A percentile compares a stretch with the other conserved stretches of the same genome.
phyloP scores from a whole-genome alignment of 225 moss, liverwort and hornwort genomes.

The Straminergon stramineum region DNA sequence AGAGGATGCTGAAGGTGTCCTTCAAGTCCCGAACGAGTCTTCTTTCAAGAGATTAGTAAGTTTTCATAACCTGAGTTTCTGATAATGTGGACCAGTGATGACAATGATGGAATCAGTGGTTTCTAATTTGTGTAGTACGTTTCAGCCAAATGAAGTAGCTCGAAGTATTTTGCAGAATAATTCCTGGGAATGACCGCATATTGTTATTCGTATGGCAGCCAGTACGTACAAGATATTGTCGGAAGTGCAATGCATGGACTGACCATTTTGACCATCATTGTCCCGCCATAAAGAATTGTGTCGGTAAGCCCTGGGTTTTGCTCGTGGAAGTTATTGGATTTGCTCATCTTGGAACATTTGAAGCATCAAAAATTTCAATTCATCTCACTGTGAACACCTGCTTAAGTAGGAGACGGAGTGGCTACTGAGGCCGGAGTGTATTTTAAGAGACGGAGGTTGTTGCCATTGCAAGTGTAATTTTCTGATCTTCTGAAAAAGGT shows the following conservation, averaged over 20 bases:
- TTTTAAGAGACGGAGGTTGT: neutral
- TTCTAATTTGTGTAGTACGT: neutral
- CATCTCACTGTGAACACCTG: neutral
- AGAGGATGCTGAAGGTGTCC: conserved; percentile 14
- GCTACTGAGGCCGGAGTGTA: neutral
- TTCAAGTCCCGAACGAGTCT: conserved; percentile 6
- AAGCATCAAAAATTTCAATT: neutral
- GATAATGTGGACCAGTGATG: neutral
- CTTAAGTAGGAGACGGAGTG: neutral
- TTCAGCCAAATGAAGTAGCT: neutral
- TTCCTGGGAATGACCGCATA: neutral
- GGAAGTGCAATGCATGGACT: conserved; percentile 45
- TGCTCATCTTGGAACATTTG: neutral
- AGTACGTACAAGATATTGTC: conserved; percentile 44
- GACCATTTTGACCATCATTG: conserved; percentile 63
- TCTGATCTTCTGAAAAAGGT: neutral
- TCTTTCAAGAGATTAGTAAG: conserved; percentile 30
- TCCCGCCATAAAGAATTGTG: conserved; percentile 54
- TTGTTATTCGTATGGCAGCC: conserved; percentile 32
- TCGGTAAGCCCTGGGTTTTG: conserved; percentile 27
- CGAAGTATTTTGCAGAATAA: neutral
- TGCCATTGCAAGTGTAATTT: neutral
- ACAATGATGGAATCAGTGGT: neutral
- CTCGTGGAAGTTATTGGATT: neutral
- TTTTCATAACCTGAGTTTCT: neutral